A percentile compares a stretch with the other conserved stretches of the same genome.
Conservation (phyloP, 2,329 filamentous ascomycete species). For the Aureobasidium sp. region DNA sequence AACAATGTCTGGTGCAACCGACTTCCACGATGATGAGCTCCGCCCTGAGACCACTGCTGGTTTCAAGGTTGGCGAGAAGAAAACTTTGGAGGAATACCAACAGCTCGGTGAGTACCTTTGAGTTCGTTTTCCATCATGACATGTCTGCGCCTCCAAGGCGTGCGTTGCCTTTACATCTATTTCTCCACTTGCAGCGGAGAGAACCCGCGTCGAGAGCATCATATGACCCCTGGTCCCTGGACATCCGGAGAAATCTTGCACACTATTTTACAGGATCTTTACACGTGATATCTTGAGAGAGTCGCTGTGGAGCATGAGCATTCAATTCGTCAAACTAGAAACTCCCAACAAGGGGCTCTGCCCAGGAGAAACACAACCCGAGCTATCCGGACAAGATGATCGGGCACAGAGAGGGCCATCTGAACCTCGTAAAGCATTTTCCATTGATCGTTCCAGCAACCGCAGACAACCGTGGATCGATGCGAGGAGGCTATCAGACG, state of each 20-base stretch:
- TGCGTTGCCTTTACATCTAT: neutral
- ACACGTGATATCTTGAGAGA: neutral
- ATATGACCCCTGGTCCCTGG: neutral
- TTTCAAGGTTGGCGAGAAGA: slow-evolving; percentile 98
- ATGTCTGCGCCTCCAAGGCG: neutral
- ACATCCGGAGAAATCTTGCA: neutral
- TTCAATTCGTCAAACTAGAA: neutral
- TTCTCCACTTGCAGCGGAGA: neutral
- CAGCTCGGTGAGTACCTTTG: slow-evolving; percentile 54
- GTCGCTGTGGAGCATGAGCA: neutral
- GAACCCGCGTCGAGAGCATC: neutral
- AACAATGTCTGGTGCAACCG: slow-evolving; percentile 27
- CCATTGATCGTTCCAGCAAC: neutral
- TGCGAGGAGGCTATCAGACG: slow-evolving; percentile 9
- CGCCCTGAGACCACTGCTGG: slow-evolving; percentile 83
- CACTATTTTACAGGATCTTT: neutral
- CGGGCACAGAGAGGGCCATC: neutral
- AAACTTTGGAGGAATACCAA: slow-evolving; percentile 90
- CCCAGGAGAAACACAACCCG: neutral
- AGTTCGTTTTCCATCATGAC: neutral
- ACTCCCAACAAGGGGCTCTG: neutral
- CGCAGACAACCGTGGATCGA: slow-evolving; percentile 11
- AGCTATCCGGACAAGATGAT: neutral
- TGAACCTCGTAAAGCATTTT: neutral
- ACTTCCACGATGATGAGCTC: slow-evolving; percentile 63